Percentiles rank a stretch among this genome's conserved stretches.
Conservation (phyloP, 2,329 filamentous ascomycete genomes). For the Golovinomyces cichoracearum region DNA sequence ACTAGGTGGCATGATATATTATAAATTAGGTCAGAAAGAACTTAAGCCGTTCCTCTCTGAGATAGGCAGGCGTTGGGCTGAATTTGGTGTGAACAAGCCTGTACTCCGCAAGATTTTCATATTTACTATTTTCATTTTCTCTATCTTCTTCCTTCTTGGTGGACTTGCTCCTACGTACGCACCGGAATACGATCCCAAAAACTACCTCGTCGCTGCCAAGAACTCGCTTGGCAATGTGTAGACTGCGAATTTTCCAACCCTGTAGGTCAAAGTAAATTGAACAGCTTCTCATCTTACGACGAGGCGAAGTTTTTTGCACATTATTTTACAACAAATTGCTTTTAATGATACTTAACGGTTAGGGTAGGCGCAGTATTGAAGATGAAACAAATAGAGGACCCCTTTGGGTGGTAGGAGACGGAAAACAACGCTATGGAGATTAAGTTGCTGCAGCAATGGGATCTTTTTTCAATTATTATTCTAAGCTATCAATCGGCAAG, state of each 20-base stretch:
- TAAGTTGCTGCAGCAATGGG: too few relatives aligned
- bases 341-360: too few relatives aligned
- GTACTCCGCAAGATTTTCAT: slow-evolving; percentile 53
- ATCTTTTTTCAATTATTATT: too few relatives aligned
- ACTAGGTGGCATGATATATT: slow-evolving; percentile 54
- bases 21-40: slow-evolving; percentile 64
- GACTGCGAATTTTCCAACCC: neutral
- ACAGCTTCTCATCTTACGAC: too few relatives aligned
- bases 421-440: too few relatives aligned
- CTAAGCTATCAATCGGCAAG: too few relatives aligned
- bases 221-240: slow-evolving; percentile 8
- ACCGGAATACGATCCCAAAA: slow-evolving; percentile 25
- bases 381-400: too few relatives aligned
- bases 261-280: neutral
- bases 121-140: slow-evolving; percentile 33
- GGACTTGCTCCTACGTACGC: slow-evolving; percentile 36
- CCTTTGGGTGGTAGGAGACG: too few relatives aligned
- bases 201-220: slow-evolving; percentile 12
- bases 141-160: slow-evolving; percentile 44
- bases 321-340: too few relatives aligned
- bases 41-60: slow-evolving; percentile 55
- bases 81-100: slow-evolving; percentile 56
- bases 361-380: too few relatives aligned
- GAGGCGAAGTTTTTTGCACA: too few relatives aligned
- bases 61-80: slow-evolving; percentile 54